phyloP scores from a whole-genome alignment of 306 rosid genomes.

The Quercus variabilis region DNA sequence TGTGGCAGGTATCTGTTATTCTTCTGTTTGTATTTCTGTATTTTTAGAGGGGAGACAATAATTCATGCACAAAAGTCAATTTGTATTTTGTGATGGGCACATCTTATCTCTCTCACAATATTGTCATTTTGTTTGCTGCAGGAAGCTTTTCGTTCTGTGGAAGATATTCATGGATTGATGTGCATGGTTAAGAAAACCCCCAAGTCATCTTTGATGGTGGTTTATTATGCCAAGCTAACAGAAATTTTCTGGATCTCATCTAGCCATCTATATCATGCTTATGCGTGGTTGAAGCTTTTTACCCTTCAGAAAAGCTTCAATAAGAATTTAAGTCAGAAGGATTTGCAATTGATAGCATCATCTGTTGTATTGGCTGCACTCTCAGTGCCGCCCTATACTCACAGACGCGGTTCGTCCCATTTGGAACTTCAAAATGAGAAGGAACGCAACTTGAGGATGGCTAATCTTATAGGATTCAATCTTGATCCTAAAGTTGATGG shows the following conservation, averaged over 20 bases:
- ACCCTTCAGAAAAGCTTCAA: slow-evolving; percentile 83
- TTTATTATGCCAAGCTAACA: slow-evolving; percentile 86
- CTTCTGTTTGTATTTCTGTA: neutral
- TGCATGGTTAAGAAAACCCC: slow-evolving; percentile 97
- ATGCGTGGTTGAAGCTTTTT: slow-evolving; percentile 96
- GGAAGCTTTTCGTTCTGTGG: slow-evolving; percentile 98
- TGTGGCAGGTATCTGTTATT: slow-evolving; percentile 79
- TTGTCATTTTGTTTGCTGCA: slow-evolving; percentile 20
- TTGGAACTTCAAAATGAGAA: slow-evolving; percentile 85
- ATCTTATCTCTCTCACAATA: neutral
- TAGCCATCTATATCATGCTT: slow-evolving; percentile 90
- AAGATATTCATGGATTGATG: slow-evolving; percentile 95
- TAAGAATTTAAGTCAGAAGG: slow-evolving; percentile 94
- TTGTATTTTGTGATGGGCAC: neutral
- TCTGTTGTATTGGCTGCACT: slow-evolving; percentile 97
- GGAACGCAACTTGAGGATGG: slow-evolving; percentile 86
- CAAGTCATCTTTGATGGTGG: slow-evolving; percentile 87
- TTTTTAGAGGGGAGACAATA: neutral
- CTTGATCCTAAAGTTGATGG: slow-evolving; percentile 77
- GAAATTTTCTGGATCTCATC: slow-evolving; percentile 83
- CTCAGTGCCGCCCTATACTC: slow-evolving; percentile 80
- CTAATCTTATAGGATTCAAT: slow-evolving; percentile 83
- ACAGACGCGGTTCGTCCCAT: slow-evolving; percentile 70
- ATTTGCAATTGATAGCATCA: slow-evolving; percentile 91
- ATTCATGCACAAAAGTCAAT: neutral